phyloP scores from a whole-genome alignment of 208 protist species.

The Trypanosoma scelopori region DNA sequence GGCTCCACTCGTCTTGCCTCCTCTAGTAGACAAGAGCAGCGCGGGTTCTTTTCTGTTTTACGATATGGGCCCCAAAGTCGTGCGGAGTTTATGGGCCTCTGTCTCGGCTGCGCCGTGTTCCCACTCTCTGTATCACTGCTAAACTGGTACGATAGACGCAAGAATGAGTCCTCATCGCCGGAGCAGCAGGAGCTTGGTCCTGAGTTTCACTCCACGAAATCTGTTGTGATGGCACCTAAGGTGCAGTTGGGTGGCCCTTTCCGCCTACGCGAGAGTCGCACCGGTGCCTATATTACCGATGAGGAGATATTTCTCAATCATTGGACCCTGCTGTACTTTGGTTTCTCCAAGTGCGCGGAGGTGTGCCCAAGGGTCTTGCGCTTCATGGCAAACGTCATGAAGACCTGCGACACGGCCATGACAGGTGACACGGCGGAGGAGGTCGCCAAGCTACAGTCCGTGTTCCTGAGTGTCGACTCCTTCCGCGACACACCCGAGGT shows the following conservation, averaged over 20 bases:
- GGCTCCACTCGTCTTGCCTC: background rate
- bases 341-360: slow-evolving; percentile 86
- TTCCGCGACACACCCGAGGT: slow-evolving; percentile 70
- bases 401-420: slow-evolving; percentile 36
- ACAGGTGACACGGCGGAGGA: slow-evolving; percentile 40
- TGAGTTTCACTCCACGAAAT: slow-evolving; percentile 44
- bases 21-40: background rate
- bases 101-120: slow-evolving; percentile 55
- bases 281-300: slow-evolving; percentile 64
- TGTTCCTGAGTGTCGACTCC: slow-evolving; percentile 81
- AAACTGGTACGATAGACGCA: slow-evolving; percentile 51
- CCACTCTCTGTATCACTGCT: slow-evolving; percentile 48
- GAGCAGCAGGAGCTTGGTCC: slow-evolving; percentile 37
- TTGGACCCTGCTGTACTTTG: slow-evolving; percentile 88
- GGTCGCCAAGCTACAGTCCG: slow-evolving; percentile 55
- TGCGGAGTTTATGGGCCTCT: slow-evolving; percentile 62
- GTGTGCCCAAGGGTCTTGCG: slow-evolving; percentile 73
- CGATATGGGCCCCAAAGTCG: slow-evolving; percentile 43
- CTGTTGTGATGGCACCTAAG: slow-evolving; percentile 41
- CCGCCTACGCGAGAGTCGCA: slow-evolving; percentile 50
- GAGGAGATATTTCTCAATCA: slow-evolving; percentile 67
- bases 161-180: slow-evolving; percentile 1
- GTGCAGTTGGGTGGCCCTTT: slow-evolving; percentile 78
- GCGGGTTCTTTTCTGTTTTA: slow-evolving; percentile 19
- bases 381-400: slow-evolving; percentile 71